phyloP scores from a whole-genome alignment of 495 filamentous ascomycete genomes.

The Penicillium silybi region DNA sequence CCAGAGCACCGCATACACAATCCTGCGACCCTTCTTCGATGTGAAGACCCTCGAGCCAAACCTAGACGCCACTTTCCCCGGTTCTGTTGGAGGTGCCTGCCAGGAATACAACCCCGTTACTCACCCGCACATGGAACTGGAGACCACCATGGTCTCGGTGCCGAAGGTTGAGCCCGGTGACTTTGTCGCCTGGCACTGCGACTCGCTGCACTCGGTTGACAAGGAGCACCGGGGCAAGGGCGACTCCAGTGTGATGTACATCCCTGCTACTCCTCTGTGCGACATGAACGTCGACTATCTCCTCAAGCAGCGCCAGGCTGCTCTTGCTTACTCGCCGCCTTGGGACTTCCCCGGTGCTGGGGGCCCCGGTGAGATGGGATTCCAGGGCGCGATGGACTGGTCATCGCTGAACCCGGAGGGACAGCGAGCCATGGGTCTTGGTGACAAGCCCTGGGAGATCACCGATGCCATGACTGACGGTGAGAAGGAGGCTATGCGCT shows the following conservation, averaged over 20 bases:
- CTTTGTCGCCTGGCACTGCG: constrained; percentile 90
- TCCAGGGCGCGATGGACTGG: constrained; percentile 39
- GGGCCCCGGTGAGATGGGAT: constrained; percentile 44
- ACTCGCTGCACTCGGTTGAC: constrained; percentile 78
- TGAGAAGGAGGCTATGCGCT: constrained; percentile 51
- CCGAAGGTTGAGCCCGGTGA: constrained; percentile 77
- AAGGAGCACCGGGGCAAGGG: constrained; percentile 63
- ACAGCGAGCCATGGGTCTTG: constrained; percentile 58
- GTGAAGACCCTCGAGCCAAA: constrained; percentile 43
- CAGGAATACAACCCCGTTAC: constrained; percentile 70
- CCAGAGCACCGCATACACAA: constrained; percentile 71
- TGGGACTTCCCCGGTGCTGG: constrained; percentile 62
- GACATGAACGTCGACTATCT: constrained; percentile 69
- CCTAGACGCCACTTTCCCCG: constrained; percentile 55
- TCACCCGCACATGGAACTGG: constrained; percentile 75
- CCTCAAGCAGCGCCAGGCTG: constrained; percentile 59
- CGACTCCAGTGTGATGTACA: constrained; percentile 82
- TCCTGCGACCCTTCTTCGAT: constrained; percentile 83
- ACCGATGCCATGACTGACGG: constrained; percentile 47
- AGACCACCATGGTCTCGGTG: constrained; percentile 71
- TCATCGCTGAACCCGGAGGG: constrained; percentile 41
- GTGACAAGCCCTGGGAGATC: constrained; percentile 44
- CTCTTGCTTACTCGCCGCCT: constrained; percentile 39
- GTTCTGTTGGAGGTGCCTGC: constrained; percentile 67
- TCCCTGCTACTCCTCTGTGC: constrained; percentile 78